Evolutionary conservation across 352 stramenopile species (phyloP), one percentile per base, ranked within the genome.

Genomic region (Phytophthora pluvialis): DNA sequence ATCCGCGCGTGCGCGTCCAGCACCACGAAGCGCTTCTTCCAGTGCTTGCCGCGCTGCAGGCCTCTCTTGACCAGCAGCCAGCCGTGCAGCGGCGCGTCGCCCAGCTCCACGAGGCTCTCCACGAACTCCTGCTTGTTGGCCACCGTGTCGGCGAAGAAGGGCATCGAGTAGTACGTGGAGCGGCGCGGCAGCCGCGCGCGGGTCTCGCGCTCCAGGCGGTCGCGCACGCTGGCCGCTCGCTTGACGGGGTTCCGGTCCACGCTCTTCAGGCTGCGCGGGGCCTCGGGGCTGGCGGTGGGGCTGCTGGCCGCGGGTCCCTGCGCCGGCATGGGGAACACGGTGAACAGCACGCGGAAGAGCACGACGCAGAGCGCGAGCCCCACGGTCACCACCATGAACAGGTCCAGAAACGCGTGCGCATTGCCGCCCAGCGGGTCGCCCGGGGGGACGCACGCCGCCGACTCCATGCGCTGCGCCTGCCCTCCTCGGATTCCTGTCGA

Each of bases 21-120:
- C 43, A 91, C 75, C 12, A 93, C 83, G 52, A 79, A 95, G 32
- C 85, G 81, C 47, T 95, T 95, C 70, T 95, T 93, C 87, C 87
- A 95, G 66, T 89, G 80, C 48, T 88, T 89, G 36, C 79, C 82
- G 18, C 83, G 83, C 52, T 87, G 80, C 32, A 80, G 39, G 4
- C 80, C 82, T 59, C 90, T 91, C 61, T 95, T 93, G 33, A 95
- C 83, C 0, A 93, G 70, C 49, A 93, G 65, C 82, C 86, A 95
- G 32, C 85, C 87, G 44, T 93, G 81, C 44, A 95, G 60, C 29
- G 70, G 38, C 32, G 83, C 81, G 56, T 93, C 81, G 9, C 87
- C 87, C 1, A 95, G 68, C 40, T 88, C 81, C 33, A 89, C 60
- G 6, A 93, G 60, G 26, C 64, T 78, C 65, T 89, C 80, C 43